These are phyloP conservation scores for Neohortaea acidophila DNA, from an alignment of 495 filamentous ascomycete genomes.

Conservation along the genomic window DNA sequence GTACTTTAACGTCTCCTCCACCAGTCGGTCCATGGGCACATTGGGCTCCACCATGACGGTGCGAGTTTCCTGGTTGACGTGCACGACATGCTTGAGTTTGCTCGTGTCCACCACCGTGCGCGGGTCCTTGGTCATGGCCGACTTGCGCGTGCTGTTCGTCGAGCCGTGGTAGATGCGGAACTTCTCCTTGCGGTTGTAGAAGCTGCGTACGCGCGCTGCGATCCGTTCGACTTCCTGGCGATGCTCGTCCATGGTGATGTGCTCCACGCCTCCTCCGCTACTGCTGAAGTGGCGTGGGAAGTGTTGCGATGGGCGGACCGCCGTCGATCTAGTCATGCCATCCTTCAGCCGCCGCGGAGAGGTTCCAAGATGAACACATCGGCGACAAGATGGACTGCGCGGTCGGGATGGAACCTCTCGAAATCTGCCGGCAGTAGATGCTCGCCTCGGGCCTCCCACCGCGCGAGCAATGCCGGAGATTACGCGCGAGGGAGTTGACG, in stretches of 20 bases:
- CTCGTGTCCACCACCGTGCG: constrained; percentile 42
- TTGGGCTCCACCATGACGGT: constrained; percentile 45
- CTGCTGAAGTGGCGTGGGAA: no score
- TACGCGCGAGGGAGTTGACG: no score
- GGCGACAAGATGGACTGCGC: no score
- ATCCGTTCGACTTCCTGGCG: background rate
- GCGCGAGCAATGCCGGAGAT: no score
- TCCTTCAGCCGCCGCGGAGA: no score
- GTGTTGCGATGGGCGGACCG: no score
- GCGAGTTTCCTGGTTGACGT: constrained; percentile 26
- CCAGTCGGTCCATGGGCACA: constrained; percentile 48
- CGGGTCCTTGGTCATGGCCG: constrained; percentile 25
- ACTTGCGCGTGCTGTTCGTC: constrained; percentile 19
- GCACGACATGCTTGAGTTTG: constrained; percentile 20
- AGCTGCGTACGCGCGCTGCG: background rate
- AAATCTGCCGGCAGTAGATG: no score
- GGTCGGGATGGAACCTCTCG: no score
- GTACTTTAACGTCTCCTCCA: constrained; percentile 37
- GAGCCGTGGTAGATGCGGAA: constrained; percentile 22
- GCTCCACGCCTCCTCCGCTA: no score
- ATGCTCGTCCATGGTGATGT: background rate
- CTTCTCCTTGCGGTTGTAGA: constrained; percentile 6
- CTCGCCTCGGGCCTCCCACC: no score
- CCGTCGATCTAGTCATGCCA: no score
- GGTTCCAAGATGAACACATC: no score